Evolutionary conservation across 805 yeast species (phyloP), one percentile per base, ranked within the genome.

Genomic region (Myxozyma neglecta): DNA sequence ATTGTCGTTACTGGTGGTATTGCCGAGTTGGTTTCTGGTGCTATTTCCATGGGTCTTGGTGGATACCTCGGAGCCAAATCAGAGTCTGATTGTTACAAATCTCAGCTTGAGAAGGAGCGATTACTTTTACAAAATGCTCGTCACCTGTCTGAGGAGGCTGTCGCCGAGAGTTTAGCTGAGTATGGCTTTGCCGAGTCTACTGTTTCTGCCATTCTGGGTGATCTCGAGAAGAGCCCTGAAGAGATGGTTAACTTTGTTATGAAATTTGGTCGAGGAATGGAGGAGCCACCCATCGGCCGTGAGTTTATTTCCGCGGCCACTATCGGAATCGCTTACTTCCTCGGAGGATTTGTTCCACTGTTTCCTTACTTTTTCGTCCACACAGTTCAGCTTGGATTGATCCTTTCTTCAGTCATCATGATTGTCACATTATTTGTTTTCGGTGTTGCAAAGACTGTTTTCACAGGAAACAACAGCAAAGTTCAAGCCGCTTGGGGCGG

Each of bases 31-130:
- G 96, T 93, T 3, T 89, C 97, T 6, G 99, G 99, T 53, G 96
- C 98, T 49, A 92, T 93, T 56, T 88, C 96, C 35, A 93, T 93
- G 99, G 98, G 99, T 8, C 83, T 93, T 58, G 99, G 99, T 61
- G 99, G 99, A 36, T 93, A 84, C 74, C 80, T 93, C 59, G 99
- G 98, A 36, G 99, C 99, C 47, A 88, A 87, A 74, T 85, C 92
- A 13, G 99, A 93, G 77, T 77, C 58, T n/a, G 70, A 68, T 42
- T 68, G 70, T 52, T 68, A 68, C 59, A 57, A 59, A 53, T 57
- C 69, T 29, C 65, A 64, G 50, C 62, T 65, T 36, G 68, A 69
- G 59, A 44, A 59, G 43, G 68, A 68, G 61, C 60, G 66, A 5
- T 53, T 56, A 16, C 66, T 85, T 85, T 35, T 57, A 13, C 66